Evolutionary conservation across 164 flowering plant species (phyloP), one percentile per base, ranked within the genome.

Genomic region (Cinnamomum micranthum): DNA sequence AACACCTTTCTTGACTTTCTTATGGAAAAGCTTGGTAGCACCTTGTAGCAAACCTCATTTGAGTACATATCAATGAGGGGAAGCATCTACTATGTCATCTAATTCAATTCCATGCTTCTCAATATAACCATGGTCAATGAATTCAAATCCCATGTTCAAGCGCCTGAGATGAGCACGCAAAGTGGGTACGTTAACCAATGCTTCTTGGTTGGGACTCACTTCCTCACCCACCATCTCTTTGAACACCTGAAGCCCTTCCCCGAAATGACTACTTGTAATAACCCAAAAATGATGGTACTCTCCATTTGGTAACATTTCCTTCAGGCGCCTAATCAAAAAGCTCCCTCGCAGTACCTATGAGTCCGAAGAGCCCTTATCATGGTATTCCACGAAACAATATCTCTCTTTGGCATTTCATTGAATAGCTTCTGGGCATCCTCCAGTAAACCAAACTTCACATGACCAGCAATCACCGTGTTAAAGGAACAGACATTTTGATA

Each of bases 111-210:
- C 65, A 13, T 60, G 35, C 52, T 71, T 76, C 50, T 76, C 78
- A 52, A 76, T 33, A 71, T 71, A 76, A 4, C 60, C 74, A 28
- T 28, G 4, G 4, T 28, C 31, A 28, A 76, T 76, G 70, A 76
- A 76, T 58, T 75, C 78, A 79, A 28, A 50, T 68, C 12, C 72
- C 81, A 20, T 67, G 69, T 20, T 79, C 78, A 28, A 79, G 76
- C 73, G 81, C 78, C 23, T 76, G 68, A 79, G 76, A 51, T 79
- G 73, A 28, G 81, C 76, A 76, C 76, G 75, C 15, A 76, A 79
- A 27, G 76, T 72, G 58, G 69, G 75, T 28, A 73, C 76, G 51
- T 78, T 76, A 23, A 79, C 81, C 15, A 72, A 73, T 69, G 64
- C 69, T 67, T 76, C 78, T 69, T 73, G 78, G 72, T 76, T 76